A percentile compares a stretch with the other conserved stretches of the same genome.
phyloP scores from a whole-genome alignment of 495 filamentous ascomycete species.

The Hypomontagnella submonticulosa region DNA sequence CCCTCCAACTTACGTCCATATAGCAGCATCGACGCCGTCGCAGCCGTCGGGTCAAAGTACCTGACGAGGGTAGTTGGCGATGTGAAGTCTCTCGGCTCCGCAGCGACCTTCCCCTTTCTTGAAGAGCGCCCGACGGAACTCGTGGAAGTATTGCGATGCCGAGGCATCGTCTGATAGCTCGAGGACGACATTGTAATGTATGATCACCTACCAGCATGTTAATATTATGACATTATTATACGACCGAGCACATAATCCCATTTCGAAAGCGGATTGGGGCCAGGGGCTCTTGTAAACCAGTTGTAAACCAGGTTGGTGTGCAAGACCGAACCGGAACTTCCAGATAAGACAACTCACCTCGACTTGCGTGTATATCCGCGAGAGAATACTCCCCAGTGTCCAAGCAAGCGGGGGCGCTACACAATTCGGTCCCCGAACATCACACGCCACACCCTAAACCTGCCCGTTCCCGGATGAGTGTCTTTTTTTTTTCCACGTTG shows the following conservation, averaged over 20 bases:
- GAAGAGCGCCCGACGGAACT: slow-evolving; percentile 61
- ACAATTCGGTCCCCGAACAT: slow-evolving; percentile 60
- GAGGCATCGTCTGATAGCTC: slow-evolving; percentile 54
- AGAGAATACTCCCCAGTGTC: slow-evolving; percentile 47
- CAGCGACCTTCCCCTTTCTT: slow-evolving; percentile 53
- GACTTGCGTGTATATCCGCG: slow-evolving; percentile 45
- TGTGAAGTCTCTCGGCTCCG: slow-evolving; percentile 60
- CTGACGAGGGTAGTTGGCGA: slow-evolving; percentile 63
- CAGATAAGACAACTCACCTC: slow-evolving; percentile 40
- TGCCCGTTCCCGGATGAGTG: slow-evolving; percentile 55
- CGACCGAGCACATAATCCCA: slow-evolving; percentile 17
- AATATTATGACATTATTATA: slow-evolving; percentile 30
- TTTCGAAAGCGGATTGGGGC: slow-evolving; percentile 25
- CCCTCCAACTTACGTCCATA: slow-evolving; percentile 67
- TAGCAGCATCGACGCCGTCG: slow-evolving; percentile 86
- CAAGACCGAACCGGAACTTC: slow-evolving; percentile 6
- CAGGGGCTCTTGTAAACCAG: slow-evolving; percentile 29
- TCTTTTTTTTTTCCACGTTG: slow-evolving; percentile 51
- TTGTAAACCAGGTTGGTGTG: slow-evolving; percentile 25
- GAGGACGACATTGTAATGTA: slow-evolving; percentile 57
- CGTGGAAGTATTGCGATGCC: slow-evolving; percentile 70
- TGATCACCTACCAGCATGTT: slow-evolving; percentile 45
- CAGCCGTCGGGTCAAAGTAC: slow-evolving; percentile 84
- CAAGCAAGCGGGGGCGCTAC: slow-evolving; percentile 58
- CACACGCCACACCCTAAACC: slow-evolving; percentile 58